Evolutionary conservation across 805 yeast genomes (phyloP).

Genomic region (Ogataea minuta): DNA sequence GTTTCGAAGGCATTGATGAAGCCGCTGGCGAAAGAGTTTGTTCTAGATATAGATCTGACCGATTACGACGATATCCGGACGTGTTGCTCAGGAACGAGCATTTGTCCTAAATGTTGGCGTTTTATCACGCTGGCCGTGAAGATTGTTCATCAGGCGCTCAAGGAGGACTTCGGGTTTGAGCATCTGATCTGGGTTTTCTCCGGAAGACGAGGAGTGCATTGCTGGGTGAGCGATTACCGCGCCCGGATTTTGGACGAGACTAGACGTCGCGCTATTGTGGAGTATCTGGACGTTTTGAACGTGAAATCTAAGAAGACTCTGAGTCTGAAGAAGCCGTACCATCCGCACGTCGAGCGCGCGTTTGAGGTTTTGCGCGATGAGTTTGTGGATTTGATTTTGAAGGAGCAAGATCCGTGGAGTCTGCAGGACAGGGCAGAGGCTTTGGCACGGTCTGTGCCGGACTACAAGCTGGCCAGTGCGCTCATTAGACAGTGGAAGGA

Average conservation of each 20-base stretch:
- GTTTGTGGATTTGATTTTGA: slow-evolving; percentile 64
- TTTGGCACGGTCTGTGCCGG: slow-evolving; percentile 61
- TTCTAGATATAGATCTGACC: slow-evolving; percentile 95
- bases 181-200: slow-evolving; percentile 93
- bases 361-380: slow-evolving; percentile 60
- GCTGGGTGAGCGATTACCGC: slow-evolving; percentile 90
- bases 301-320: slow-evolving; percentile 49
- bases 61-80: slow-evolving; percentile 94
- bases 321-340: slow-evolving; percentile 72
- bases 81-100: slow-evolving; percentile 82
- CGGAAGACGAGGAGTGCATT: slow-evolving; percentile 98
- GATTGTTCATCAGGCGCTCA: slow-evolving; percentile 66
- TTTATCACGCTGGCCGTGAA: slow-evolving; percentile 83
- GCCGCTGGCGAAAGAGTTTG: slow-evolving; percentile 83
- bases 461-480: slow-evolving; percentile 50
- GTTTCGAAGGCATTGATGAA: slow-evolving; percentile 74
- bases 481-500: slow-evolving; percentile 59
- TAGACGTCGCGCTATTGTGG: slow-evolving; percentile 74
- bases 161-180: slow-evolving; percentile 86
- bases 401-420: slow-evolving; percentile 88
- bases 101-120: slow-evolving; percentile 90
- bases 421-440: slow-evolving; percentile 53
- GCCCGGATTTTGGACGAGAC: slow-evolving; percentile 75
- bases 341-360: slow-evolving; percentile 82
- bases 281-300: slow-evolving; percentile 74